Conservation (phyloP, 768 basidiomycete genomes). For the Tulasnella sp. region DNA sequence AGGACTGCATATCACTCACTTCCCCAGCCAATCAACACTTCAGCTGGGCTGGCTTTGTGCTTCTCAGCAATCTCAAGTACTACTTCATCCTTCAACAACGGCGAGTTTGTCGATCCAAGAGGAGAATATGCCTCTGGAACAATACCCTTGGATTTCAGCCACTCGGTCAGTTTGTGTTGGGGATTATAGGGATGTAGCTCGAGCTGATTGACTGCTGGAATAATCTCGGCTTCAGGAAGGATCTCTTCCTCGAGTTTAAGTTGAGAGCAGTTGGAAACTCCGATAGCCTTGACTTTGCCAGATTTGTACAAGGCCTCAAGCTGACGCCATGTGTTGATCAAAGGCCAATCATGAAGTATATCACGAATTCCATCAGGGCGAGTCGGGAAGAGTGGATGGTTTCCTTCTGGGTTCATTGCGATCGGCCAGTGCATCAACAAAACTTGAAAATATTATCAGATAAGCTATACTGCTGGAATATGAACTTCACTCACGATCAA, state of each 20-base stretch:
- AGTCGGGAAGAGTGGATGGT: constrained; percentile 20
- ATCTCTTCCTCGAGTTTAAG: constrained; percentile 12
- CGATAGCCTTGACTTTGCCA: constrained; percentile 67
- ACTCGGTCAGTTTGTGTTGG: constrained; percentile 51
- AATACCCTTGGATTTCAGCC: constrained; percentile 52
- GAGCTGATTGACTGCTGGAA: constrained; percentile 30
- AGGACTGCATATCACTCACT: neutral
- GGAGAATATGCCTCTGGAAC: constrained; percentile 67
- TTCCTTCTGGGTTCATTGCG: constrained; percentile 41
- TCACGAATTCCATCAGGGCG: constrained; percentile 39
- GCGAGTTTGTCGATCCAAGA: constrained; percentile 55
- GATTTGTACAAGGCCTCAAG: constrained; percentile 60
- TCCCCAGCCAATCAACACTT: constrained; percentile 23
- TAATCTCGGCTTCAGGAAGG: constrained; percentile 5
- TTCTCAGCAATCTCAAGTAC: constrained; percentile 51
- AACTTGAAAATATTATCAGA: constrained; percentile 30
- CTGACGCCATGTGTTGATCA: constrained; percentile 65
- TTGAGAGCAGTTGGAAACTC: constrained; percentile 25
- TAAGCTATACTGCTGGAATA: neutral
- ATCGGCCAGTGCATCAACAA: constrained; percentile 70
- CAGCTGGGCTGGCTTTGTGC: constrained; percentile 32
- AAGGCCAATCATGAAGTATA: constrained; percentile 50
- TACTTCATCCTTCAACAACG: constrained; percentile 46
- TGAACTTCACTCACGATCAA: constrained; percentile 35
- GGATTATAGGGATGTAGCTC: constrained; percentile 60